Conservation (phyloP, 371 early-diverging fungal species). For the Dichotomocladium elegans region DNA sequence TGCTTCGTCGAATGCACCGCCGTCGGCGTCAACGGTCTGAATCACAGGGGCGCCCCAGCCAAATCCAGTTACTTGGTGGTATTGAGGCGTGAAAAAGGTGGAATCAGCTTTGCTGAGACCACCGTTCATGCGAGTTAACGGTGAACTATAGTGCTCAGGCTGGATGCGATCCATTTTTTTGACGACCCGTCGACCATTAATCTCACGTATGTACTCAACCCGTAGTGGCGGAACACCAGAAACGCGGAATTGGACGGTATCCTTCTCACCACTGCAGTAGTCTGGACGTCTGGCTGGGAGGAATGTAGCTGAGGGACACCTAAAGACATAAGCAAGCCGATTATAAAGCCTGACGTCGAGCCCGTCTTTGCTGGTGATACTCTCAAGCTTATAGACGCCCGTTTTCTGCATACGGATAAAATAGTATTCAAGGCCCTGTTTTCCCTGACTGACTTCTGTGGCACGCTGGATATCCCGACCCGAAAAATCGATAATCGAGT, state of each 20-base stretch:
- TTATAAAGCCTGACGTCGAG: slow-evolving; percentile 33
- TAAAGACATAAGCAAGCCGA: slow-evolving; percentile 29
- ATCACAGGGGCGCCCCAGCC: slow-evolving; percentile 35
- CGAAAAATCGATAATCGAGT: slow-evolving; percentile 13
- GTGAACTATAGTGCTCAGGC: slow-evolving; percentile 33
- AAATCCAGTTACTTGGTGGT: slow-evolving; percentile 10
- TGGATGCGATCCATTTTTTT: slow-evolving; percentile 38
- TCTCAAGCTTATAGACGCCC: slow-evolving; percentile 38
- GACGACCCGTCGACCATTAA: slow-evolving; percentile 2
- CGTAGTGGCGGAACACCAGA: slow-evolving; percentile 41
- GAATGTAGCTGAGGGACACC: slow-evolving; percentile 38
- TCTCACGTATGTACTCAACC: slow-evolving; percentile 26
- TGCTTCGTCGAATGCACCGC: slow-evolving; percentile 22
- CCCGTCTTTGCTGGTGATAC: slow-evolving; percentile 32
- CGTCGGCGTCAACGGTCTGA: slow-evolving; percentile 21
- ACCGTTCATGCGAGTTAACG: slow-evolving; percentile 16
- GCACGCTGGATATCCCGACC: slow-evolving; percentile 34
- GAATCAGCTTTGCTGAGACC: slow-evolving; percentile 19
- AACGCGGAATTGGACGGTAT: slow-evolving; percentile 25
- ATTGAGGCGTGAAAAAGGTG: slow-evolving; percentile 15
- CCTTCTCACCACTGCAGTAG: slow-evolving; percentile 36
- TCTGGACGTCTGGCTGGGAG: slow-evolving; percentile 11
- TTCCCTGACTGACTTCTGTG: slow-evolving; percentile 34
- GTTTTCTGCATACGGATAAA: slow-evolving; percentile 29
- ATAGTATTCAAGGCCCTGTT: slow-evolving; percentile 36